Base-by-base conservation (phyloP, 805 yeast genomes). In the Blastobotrys muscicola region DNA sequence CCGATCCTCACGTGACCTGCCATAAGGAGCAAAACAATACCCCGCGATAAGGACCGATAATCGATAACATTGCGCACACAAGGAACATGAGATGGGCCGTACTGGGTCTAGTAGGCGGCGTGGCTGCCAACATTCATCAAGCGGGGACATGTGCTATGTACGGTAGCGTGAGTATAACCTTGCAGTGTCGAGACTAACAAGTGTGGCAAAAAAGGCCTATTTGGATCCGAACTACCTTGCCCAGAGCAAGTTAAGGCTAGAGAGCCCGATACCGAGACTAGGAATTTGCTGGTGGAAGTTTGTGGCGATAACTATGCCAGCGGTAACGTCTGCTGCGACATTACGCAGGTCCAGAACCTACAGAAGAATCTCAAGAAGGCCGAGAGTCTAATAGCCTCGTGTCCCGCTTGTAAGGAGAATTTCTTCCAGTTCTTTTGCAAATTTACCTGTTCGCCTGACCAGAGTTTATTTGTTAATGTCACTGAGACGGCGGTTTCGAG, bases 321-420 rank as follows among this genome's bases (percentile, higher is more conserved):
- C 11, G 59, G 69, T 2, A 60, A 65, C 3, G 71, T 80, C 2
- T 90, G 97, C 60, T 90, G 97, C 58, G 73, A 83, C 7, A 51
- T 62, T 15, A 75, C 66, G 12, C 47, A 48, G 6, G 46, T 36
- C 54, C 50, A 58, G 0, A 67, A 68, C 33, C 65, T 90, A 39
- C 73, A 73, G 51, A 65, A 69, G 32, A 80, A 80, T 53, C 60
- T 83, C 45, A 75, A 78, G 64, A 83, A 80, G 52, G 94, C 85
- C 15, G 94, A 82, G 50, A 77, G 85, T 1, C 60, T 85, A 45
- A 81, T 89, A 39, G 81, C 94, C 2, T 82, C 95, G 2, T 83
- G 98, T 61, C 97, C 97, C 2, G 97, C 98, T 0, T 90, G 98
- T 60, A 69, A 75, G 45, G 78, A 77, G 61, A 90, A 90, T 67